Evolutionary conservation across 2,329 filamentous ascomycete genomes (phyloP).

Genomic region (Alternaria solani): DNA sequence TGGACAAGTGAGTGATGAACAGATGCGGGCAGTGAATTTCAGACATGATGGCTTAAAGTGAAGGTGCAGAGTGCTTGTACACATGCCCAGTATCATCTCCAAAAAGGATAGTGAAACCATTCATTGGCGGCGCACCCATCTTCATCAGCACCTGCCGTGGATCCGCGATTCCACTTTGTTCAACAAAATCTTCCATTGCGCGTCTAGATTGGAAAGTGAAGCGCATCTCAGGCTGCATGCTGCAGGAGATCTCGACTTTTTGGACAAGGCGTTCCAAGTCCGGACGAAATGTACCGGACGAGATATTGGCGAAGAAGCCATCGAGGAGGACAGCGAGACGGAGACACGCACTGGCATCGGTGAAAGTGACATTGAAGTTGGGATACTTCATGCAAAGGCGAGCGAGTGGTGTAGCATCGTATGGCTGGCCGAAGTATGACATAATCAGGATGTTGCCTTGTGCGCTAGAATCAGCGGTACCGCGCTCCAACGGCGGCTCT

Average conservation of each 20-base stretch:
- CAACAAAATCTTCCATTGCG: neutral
- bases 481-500: neutral
- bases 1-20: neutral
- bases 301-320: neutral
- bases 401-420: neutral
- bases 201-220: neutral
- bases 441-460: neutral
- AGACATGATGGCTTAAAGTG: neutral
- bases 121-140: neutral
- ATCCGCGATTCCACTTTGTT: neutral
- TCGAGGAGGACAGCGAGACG: neutral
- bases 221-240: neutral
- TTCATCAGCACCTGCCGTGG: neutral
- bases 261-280: neutral
- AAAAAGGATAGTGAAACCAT: neutral
- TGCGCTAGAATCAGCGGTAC: neutral
- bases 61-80: neutral
- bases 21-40: neutral
- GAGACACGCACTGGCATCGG: neutral
- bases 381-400: neutral
- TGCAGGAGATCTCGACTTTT: neutral
- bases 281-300: constrained; percentile 1
- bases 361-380: neutral
- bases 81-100: neutral
- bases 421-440: neutral